These are phyloP conservation scores for Thielaviopsis punctulata DNA, from an alignment of 2,329 filamentous ascomycete genomes.

Conservation along the genomic window DNA sequence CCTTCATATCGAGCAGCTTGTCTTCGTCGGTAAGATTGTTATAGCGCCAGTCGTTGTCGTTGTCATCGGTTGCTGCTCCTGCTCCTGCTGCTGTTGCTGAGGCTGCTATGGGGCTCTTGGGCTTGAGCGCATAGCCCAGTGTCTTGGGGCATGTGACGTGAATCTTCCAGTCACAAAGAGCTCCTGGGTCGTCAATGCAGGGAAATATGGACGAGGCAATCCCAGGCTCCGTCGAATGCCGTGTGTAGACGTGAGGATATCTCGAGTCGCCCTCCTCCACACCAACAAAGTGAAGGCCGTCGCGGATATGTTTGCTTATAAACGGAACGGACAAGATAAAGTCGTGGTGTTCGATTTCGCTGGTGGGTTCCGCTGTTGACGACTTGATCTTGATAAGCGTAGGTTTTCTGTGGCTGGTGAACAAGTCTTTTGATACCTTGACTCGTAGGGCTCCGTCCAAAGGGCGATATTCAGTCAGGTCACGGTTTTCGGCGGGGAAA, in stretches of 20 bases:
- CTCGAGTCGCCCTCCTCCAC: constrained; percentile 61
- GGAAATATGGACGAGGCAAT: constrained; percentile 78
- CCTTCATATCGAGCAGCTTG: constrained; percentile 71
- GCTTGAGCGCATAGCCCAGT: constrained; percentile 53
- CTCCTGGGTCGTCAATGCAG: constrained; percentile 72
- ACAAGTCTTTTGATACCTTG: constrained; percentile 15
- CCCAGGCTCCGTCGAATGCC: constrained; percentile 61
- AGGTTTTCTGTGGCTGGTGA: constrained; percentile 20
- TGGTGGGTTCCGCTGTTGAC: constrained; percentile 21
- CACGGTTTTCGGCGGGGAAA: constrained; percentile 37
- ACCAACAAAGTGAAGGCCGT: constrained; percentile 84
- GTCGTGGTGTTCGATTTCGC: constrained; percentile 21
- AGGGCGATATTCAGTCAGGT: constrained; percentile 37
- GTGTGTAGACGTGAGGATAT: constrained; percentile 85
- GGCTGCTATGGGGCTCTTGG: constrained; percentile 18
- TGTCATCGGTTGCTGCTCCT: too few species aligned
- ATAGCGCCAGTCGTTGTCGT: constrained; percentile 19
- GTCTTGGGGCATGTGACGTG: constrained; percentile 75
- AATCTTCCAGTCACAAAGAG: constrained; percentile 73
- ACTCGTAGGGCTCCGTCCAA: constrained; percentile 33
- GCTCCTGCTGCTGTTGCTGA: too few species aligned
- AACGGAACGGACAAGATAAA: constrained; percentile 54
- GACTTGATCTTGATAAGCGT: constrained; percentile 31
- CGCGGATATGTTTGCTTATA: constrained; percentile 53
- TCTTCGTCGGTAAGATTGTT: constrained; percentile 51